Conservation (phyloP, 768 basidiomycete species). For the Rickenella mellea region DNA sequence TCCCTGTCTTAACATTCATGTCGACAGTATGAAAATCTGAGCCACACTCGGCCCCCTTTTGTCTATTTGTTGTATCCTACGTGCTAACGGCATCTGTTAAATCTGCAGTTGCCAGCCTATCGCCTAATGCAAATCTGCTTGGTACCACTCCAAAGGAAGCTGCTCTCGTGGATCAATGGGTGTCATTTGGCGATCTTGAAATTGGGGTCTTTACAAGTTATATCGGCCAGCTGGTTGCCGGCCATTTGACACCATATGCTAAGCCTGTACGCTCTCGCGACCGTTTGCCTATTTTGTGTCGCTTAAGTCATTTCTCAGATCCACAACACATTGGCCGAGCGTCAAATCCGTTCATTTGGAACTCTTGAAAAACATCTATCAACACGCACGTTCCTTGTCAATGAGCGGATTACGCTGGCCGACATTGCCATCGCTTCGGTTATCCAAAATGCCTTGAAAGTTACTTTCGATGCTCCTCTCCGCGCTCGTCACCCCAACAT, state of each 20-base stretch:
- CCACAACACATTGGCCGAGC: conserved; percentile 46
- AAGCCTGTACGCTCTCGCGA: conserved; percentile 55
- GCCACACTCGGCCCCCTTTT: conserved; percentile 8
- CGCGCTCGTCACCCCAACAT: conserved; percentile 67
- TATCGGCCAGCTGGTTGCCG: conserved; percentile 33
- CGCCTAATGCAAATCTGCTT: conserved; percentile 72
- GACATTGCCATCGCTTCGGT: conserved; percentile 64
- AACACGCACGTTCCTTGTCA: conserved; percentile 82
- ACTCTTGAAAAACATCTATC: conserved; percentile 69
- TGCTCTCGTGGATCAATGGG: conserved; percentile 82
- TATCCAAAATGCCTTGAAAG: conserved; percentile 41
- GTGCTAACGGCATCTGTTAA: conserved; percentile 12
- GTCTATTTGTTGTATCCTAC: neutral
- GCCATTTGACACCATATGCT: conserved; percentile 56
- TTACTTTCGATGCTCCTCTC: conserved; percentile 52
- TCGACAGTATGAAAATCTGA: conserved; percentile 42
- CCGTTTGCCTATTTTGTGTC: neutral
- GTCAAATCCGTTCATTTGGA: conserved; percentile 45
- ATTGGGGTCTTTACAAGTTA: conserved; percentile 30
- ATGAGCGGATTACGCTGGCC: conserved; percentile 90
- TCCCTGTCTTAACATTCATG: conserved; percentile 62
- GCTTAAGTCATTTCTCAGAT: conserved; percentile 27
- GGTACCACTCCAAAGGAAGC: conserved; percentile 54
- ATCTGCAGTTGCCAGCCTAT: conserved; percentile 58
- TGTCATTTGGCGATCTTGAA: conserved; percentile 63